These are phyloP conservation scores for Tetracladium maxilliforme DNA, from an alignment of 2,329 filamentous ascomycete species.

Conservation along the genomic window DNA sequence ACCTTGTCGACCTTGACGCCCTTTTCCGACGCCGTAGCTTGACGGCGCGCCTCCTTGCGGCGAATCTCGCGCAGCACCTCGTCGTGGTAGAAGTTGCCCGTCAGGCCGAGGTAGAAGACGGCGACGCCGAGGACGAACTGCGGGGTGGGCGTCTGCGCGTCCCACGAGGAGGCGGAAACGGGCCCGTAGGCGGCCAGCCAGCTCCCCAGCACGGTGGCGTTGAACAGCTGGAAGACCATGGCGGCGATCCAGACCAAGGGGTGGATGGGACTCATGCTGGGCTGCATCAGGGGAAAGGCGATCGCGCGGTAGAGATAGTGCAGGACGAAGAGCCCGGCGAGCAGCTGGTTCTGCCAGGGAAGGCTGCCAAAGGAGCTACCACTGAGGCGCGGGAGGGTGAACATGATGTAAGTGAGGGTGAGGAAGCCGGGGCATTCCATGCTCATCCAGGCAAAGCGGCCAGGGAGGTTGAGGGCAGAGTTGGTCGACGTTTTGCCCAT, in stretches of 20 bases:
- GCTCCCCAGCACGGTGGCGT: constrained; percentile 61
- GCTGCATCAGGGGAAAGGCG: constrained; percentile 67
- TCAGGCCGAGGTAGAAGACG: constrained; percentile 63
- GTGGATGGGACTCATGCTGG: constrained; percentile 87
- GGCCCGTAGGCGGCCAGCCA: constrained; percentile 77
- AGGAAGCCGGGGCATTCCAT: constrained; percentile 78
- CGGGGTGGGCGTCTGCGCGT: constrained; percentile 17
- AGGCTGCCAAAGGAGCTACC: constrained; percentile 43
- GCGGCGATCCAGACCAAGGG: constrained; percentile 49
- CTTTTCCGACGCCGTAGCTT: constrained; percentile 26
- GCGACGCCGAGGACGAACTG: constrained; percentile 50
- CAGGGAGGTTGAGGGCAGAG: constrained; percentile 72
- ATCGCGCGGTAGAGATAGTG: constrained; percentile 90
- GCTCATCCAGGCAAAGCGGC: constrained; percentile 70
- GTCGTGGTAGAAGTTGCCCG: constrained; percentile 78
- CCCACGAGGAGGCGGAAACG: constrained; percentile 38
- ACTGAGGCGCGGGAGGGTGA: constrained; percentile 43
- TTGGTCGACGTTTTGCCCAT: constrained; percentile 80
- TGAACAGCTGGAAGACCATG: constrained; percentile 62
- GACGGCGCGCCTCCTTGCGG: constrained; percentile 46
- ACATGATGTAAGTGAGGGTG: constrained; percentile 67
- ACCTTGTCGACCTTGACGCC: constrained; percentile 54
- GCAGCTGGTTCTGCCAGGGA: constrained; percentile 65
- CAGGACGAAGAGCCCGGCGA: constrained; percentile 48
- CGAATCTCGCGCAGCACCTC: constrained; percentile 80